These are phyloP conservation scores for Plasmodium inui DNA, from an alignment of 169 alveolate species.

Conservation along the genomic window DNA sequence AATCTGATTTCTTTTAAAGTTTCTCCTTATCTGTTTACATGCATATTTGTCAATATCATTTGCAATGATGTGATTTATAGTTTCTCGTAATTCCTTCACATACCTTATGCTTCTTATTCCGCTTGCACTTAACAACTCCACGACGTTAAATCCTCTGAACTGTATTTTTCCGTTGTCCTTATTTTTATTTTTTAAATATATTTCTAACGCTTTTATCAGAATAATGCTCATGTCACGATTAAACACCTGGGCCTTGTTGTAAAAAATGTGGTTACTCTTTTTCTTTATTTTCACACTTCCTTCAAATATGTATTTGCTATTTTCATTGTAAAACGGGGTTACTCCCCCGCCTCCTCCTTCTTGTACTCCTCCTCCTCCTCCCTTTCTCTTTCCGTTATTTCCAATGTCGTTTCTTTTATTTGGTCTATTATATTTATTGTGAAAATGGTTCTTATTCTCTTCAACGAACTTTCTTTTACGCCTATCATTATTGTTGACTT, in stretches of 20 bases:
- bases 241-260: slow-evolving; percentile 94
- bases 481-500: not conserved
- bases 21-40: slow-evolving; percentile 78
- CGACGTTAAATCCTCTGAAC: slow-evolving; percentile 83
- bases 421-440: not conserved
- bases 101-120: slow-evolving; percentile 92
- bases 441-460: not conserved
- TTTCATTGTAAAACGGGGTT: not conserved
- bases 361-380: not conserved
- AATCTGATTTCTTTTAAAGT: slow-evolving; percentile 76
- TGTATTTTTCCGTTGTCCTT: slow-evolving; percentile 66
- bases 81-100: slow-evolving; percentile 89
- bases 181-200: slow-evolving; percentile 76
- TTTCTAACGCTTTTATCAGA: slow-evolving; percentile 86
- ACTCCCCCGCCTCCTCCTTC: not conserved
- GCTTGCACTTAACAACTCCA: slow-evolving; percentile 86
- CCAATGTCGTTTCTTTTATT: not conserved
- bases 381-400: not conserved
- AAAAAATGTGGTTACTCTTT: slow-evolving; percentile 82
- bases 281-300: slow-evolving; percentile 85
- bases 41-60: slow-evolving; percentile 91
- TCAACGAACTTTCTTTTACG: slow-evolving; percentile 10
- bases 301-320: slow-evolving; percentile 78
- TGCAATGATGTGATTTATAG: slow-evolving; percentile 83
- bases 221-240: slow-evolving; percentile 93